These are phyloP conservation scores for Voacanga thouarsii DNA, from an alignment of 257 asterid genomes.

Conservation along the genomic window DNA sequence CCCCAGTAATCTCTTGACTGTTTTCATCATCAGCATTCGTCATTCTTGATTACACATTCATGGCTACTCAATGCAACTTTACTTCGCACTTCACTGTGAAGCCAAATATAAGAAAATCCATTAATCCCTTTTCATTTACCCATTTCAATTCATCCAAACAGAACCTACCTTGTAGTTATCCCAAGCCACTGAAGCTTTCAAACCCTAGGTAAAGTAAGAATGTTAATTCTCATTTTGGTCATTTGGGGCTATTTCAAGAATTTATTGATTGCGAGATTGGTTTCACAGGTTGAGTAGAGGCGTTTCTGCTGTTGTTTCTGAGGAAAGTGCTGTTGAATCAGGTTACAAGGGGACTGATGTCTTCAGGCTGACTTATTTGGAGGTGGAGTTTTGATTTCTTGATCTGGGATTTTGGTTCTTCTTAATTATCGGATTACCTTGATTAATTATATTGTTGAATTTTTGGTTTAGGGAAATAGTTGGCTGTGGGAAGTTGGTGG, in stretches of 20 bases:
- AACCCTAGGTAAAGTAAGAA: conserved; percentile 34
- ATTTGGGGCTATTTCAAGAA: neutral
- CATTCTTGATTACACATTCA: conserved; percentile 13
- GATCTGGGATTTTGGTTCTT: neutral
- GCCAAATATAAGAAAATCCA: conserved; percentile 32
- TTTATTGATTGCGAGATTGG: conserved; percentile 8
- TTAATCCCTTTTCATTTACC: conserved; percentile 27
- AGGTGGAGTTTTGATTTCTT: conserved; percentile 53
- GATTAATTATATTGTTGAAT: conserved; percentile 2
- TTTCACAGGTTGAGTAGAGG: conserved; percentile 39
- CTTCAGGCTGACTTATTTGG: conserved; percentile 85
- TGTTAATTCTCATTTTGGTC: neutral
- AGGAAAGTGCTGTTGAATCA: conserved; percentile 42
- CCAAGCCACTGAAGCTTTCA: conserved; percentile 40
- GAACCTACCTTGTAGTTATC: conserved; percentile 25
- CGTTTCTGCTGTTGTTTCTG: conserved; percentile 58
- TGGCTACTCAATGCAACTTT: conserved; percentile 54
- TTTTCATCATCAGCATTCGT: neutral
- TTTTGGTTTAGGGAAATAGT: conserved; percentile 68
- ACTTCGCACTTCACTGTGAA: conserved; percentile 37
- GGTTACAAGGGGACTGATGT: conserved; percentile 43
- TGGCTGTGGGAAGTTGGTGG: conserved; percentile 98
- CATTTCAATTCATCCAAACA: conserved; percentile 28
- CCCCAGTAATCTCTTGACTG: neutral
- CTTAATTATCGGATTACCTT: neutral